Conservation (phyloP, 2,329 filamentous ascomycete species). For the Fusarium nematophilum region DNA sequence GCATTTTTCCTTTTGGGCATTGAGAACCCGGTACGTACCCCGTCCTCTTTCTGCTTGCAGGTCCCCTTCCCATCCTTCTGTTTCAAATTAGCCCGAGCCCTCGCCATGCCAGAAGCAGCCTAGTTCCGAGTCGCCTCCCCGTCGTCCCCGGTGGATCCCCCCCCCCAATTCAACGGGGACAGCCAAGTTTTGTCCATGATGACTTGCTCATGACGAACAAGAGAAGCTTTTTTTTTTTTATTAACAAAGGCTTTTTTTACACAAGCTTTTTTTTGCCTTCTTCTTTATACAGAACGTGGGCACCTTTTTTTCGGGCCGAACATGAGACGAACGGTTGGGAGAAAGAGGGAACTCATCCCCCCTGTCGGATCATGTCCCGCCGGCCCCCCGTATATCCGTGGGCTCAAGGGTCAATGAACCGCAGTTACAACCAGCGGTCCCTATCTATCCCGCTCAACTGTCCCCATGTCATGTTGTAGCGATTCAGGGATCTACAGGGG, state of each 20-base stretch:
- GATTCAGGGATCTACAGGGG: constrained; percentile 38
- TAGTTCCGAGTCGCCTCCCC: constrained; percentile 29
- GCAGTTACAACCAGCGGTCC: too few species aligned
- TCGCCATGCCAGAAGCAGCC: constrained; percentile 30
- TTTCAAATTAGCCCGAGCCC: constrained; percentile 44
- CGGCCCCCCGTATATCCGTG: too few species aligned
- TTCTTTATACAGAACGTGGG: too few species aligned
- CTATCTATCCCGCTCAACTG: too few species aligned
- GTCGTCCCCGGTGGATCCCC: constrained; percentile 23
- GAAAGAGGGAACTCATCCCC: too few species aligned
- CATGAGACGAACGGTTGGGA: too few species aligned
- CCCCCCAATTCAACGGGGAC: background rate
- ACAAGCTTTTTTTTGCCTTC: too few species aligned
- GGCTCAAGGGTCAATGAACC: too few species aligned
- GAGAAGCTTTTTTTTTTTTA: constrained; percentile 1
- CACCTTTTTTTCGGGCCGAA: too few species aligned
- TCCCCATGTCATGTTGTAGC: constrained; percentile 20
- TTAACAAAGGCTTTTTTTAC: too few species aligned
- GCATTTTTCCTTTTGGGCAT: constrained; percentile 36
- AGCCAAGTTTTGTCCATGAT: background rate
- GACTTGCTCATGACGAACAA: background rate
- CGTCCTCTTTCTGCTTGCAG: constrained; percentile 5
- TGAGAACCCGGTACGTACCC: constrained; percentile 10
- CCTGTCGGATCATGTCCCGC: too few species aligned
- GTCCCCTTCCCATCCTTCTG: constrained; percentile 33